Conservation (phyloP, 768 basidiomycete genomes). For the Pholiota microspora region DNA sequence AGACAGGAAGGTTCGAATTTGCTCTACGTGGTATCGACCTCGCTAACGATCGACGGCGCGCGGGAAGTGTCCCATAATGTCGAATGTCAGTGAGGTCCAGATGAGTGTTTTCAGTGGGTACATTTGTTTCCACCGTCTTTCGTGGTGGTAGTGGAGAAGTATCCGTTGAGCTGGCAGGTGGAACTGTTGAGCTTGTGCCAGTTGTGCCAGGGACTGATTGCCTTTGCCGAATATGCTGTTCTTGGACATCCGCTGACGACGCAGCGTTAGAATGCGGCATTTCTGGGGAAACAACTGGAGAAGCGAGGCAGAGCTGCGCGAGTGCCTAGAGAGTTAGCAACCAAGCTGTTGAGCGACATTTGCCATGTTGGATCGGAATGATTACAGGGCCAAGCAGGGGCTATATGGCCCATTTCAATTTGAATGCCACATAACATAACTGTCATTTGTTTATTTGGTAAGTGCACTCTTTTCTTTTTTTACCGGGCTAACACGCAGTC, state of each 20-base stretch:
- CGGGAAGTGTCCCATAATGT: conserved; percentile 58
- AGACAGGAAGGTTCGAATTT: conserved; percentile 33
- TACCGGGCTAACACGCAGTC: too few species aligned
- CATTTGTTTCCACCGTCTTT: background rate
- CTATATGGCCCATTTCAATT: too few species aligned
- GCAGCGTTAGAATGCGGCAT: background rate
- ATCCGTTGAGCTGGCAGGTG: conserved; percentile 7
- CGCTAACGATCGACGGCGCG: conserved; percentile 25
- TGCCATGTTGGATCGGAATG: too few species aligned
- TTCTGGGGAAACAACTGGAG: background rate
- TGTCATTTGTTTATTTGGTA: too few species aligned
- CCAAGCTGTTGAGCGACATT: background rate
- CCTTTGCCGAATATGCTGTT: background rate
- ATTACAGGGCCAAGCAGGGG: too few species aligned
- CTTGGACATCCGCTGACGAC: background rate
- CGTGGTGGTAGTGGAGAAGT: background rate
- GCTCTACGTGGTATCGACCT: conserved; percentile 32
- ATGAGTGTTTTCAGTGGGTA: conserved; percentile 16
- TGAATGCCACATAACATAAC: too few species aligned
- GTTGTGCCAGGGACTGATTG: background rate
- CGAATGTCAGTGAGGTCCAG: conserved; percentile 9
- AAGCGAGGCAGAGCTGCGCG: background rate
- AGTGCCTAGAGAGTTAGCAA: background rate
- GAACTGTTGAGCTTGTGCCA: conserved; percentile 10
- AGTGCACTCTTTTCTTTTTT: too few species aligned